Percentiles rank a stretch among this genome's conserved stretches.
These are phyloP conservation scores for Mycena crocata DNA, from an alignment of 768 basidiomycete species.

Conservation along the genomic window DNA sequence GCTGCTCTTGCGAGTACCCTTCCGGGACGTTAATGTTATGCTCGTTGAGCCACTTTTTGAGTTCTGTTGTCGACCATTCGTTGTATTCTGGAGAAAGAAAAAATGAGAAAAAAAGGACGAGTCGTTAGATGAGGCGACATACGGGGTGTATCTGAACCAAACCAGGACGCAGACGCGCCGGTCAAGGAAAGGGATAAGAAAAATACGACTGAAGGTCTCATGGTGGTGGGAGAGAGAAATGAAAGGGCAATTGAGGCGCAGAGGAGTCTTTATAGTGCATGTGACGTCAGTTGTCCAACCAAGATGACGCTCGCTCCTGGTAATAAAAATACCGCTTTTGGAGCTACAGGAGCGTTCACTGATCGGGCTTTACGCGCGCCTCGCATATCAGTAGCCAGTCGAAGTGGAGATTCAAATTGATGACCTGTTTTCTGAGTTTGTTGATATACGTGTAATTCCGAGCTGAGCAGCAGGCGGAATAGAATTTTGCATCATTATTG, in stretches of 20 bases:
- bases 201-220: conserved; percentile 45
- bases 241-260: background rate
- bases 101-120: background rate
- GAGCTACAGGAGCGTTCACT: too few species aligned
- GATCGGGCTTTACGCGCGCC: too few species aligned
- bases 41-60: conserved; percentile 76
- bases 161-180: conserved; percentile 65
- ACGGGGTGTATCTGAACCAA: conserved; percentile 53
- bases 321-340: too few species aligned
- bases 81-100: conserved; percentile 45
- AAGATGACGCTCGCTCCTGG: background rate
- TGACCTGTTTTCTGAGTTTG: too few species aligned
- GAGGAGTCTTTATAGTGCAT: background rate
- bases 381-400: too few species aligned
- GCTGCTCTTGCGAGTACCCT: conserved; percentile 53
- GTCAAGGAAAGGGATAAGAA: conserved; percentile 48
- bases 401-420: too few species aligned
- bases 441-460: too few species aligned
- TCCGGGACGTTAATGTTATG: conserved; percentile 70
- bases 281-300: background rate
- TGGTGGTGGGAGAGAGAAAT: conserved; percentile 20
- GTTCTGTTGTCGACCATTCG: conserved; percentile 73
- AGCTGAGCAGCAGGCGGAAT: too few species aligned
- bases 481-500: too few species aligned
- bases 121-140: conserved; percentile 23